Evolutionary conservation across 1,284 basidiomycete species (phyloP).

Genomic region (Caloboletus firmus): DNA sequence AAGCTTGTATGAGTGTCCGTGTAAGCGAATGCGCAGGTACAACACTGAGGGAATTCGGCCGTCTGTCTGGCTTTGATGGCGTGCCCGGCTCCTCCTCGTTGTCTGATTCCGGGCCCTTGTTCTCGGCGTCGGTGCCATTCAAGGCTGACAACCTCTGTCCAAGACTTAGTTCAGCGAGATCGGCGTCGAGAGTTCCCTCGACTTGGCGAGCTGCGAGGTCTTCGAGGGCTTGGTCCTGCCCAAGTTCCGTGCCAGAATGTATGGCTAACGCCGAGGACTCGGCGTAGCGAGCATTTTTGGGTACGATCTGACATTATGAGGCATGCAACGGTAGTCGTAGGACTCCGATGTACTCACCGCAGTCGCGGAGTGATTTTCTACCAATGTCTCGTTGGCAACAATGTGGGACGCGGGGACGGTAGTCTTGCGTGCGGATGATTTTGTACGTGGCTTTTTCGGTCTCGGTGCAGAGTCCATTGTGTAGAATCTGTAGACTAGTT

Average conservation of each 20-base stretch:
- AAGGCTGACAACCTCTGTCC: conserved; percentile 83
- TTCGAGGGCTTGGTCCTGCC: conserved; percentile 58
- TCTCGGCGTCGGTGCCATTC: conserved; percentile 46
- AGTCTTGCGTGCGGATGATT: conserved; percentile 54
- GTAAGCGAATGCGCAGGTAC: conserved; percentile 89
- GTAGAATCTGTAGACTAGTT: neutral
- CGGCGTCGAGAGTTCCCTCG: conserved; percentile 75
- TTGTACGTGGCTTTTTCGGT: conserved; percentile 52
- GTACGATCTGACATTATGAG: conserved; percentile 36
- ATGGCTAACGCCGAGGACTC: conserved; percentile 63
- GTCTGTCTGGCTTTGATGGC: conserved; percentile 33
- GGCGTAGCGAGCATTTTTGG: conserved; percentile 58
- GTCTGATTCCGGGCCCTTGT: conserved; percentile 39
- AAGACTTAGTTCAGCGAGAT: conserved; percentile 86
- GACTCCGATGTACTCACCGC: conserved; percentile 14
- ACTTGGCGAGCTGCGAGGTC: conserved; percentile 49
- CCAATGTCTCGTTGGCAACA: conserved; percentile 23
- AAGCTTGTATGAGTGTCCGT: conserved; percentile 91
- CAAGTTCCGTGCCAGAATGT: conserved; percentile 61
- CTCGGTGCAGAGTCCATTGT: conserved; percentile 44
- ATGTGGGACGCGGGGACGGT: neutral
- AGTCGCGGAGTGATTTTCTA: conserved; percentile 24
- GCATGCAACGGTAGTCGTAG: neutral
- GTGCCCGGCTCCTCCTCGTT: conserved; percentile 42
- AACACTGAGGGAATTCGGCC: conserved; percentile 39